phyloP scores from a whole-genome alignment of 2,329 filamentous ascomycete species.

The Arthrinium phaeospermum region DNA sequence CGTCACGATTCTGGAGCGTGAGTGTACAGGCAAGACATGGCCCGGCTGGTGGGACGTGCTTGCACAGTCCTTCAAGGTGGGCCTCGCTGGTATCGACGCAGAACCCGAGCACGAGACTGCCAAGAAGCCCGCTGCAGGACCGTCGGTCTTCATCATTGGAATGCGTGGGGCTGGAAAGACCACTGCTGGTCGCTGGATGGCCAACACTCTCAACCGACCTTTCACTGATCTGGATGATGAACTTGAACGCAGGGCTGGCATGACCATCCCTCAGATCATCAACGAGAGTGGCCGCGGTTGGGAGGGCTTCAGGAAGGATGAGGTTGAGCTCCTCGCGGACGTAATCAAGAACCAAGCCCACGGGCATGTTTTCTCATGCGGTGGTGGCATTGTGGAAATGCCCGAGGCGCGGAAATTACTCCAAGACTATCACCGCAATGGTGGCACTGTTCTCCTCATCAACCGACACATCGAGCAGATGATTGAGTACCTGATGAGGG shows the following conservation, averaged over 20 bases:
- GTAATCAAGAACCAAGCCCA: slow-evolving; percentile 76
- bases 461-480: slow-evolving; percentile 88
- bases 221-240: slow-evolving; percentile 89
- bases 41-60: slow-evolving; percentile 97
- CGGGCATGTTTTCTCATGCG: slow-evolving; percentile 88
- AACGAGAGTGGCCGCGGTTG: slow-evolving; percentile 71
- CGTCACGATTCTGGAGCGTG: slow-evolving; percentile 83
- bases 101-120: slow-evolving; percentile 36
- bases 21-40: slow-evolving; percentile 97
- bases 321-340: slow-evolving; percentile 75
- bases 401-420: slow-evolving; percentile 80
- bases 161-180: slow-evolving; percentile 99
- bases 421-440: slow-evolving; percentile 71
- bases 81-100: slow-evolving; percentile 76
- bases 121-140: slow-evolving; percentile 49
- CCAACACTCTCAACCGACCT: slow-evolving; percentile 73
- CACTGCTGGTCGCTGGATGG: slow-evolving; percentile 87
- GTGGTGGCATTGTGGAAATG: slow-evolving; percentile 90
- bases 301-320: slow-evolving; percentile 84
- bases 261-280: slow-evolving; percentile 87
- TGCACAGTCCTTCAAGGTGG: slow-evolving; percentile 76
- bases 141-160: slow-evolving; percentile 90
- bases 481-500: slow-evolving; percentile 84
- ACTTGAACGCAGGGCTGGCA: slow-evolving; percentile 75
- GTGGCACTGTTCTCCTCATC: slow-evolving; percentile 85